Conservation (phyloP, 345 rosid genomes). For the Gynandropsis gynandra region DNA sequence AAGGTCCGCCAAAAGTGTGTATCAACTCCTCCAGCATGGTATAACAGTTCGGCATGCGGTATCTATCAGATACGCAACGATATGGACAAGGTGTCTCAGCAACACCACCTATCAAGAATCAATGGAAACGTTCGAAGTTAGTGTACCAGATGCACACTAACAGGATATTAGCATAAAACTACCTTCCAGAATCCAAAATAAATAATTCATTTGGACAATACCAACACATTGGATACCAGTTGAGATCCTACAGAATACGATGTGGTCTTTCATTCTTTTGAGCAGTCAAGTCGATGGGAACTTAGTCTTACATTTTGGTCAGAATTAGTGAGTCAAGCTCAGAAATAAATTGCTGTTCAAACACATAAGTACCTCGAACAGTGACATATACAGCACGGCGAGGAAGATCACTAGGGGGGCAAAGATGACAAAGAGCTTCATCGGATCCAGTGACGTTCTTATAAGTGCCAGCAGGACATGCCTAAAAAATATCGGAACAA, state of each 20-base stretch:
- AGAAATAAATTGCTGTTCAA: neutral
- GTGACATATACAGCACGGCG: conserved; percentile 53
- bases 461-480: conserved; percentile 88
- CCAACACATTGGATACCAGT: neutral
- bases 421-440: conserved; percentile 49
- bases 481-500: conserved; percentile 39
- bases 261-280: conserved; percentile 1
- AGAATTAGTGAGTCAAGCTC: conserved; percentile 7
- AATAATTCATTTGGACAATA: too few species aligned
- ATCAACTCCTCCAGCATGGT: conserved; percentile 85
- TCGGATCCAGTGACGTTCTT: conserved; percentile 81
- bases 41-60: conserved; percentile 86
- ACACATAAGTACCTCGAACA: conserved; percentile 44
- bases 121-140: conserved; percentile 1
- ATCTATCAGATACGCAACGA: conserved; percentile 74
- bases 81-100: conserved; percentile 84
- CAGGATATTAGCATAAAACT: conserved; percentile 5
- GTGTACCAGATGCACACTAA: conserved; percentile 2
- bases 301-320: neutral
- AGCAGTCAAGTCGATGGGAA: neutral
- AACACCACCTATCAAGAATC: conserved; percentile 59
- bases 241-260: neutral
- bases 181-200: too few species aligned
- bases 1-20: conserved; percentile 94
- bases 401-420: conserved; percentile 68